These are phyloP conservation scores for Geosmithia putterillii DNA, from an alignment of 2,329 filamentous ascomycete genomes.

Conservation along the genomic window DNA sequence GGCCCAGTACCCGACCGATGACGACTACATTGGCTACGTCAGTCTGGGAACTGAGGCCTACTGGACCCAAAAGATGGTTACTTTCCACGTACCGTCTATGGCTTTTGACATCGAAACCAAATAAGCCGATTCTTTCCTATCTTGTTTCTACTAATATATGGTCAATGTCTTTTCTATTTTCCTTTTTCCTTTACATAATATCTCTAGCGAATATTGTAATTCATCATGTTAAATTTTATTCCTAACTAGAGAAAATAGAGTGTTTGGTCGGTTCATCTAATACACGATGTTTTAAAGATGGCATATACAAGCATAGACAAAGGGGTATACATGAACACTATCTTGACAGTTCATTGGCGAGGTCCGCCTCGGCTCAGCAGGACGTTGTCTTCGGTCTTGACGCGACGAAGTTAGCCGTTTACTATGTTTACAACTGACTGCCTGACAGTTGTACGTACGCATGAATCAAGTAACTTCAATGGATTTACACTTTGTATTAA, in stretches of 20 bases:
- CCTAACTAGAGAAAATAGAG: neutral
- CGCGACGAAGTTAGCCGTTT: too few species aligned
- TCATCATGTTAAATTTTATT: neutral
- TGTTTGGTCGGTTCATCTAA: neutral
- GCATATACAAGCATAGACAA: too few species aligned
- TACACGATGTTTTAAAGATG: too few species aligned
- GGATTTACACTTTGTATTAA: too few species aligned
- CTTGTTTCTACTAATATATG: neutral
- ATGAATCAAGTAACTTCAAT: too few species aligned
- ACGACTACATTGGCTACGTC: constrained; percentile 38
- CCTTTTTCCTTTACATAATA: neutral
- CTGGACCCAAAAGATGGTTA: constrained; percentile 27
- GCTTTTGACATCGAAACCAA: constrained; percentile 19
- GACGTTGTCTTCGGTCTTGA: too few species aligned
- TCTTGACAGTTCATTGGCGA: too few species aligned
- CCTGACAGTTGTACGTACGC: too few species aligned
- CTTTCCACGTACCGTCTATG: constrained; percentile 29
- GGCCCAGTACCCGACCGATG: constrained; percentile 19
- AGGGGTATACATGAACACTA: too few species aligned
- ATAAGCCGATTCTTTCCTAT: neutral
- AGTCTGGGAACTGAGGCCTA: constrained; percentile 39
- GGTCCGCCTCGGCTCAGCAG: too few species aligned
- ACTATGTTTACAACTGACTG: too few species aligned
- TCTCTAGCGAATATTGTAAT: neutral
- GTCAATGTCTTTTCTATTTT: neutral